These are phyloP conservation scores for Mrakia blollopis DNA, from an alignment of 768 basidiomycete genomes.

Conservation along the genomic window DNA sequence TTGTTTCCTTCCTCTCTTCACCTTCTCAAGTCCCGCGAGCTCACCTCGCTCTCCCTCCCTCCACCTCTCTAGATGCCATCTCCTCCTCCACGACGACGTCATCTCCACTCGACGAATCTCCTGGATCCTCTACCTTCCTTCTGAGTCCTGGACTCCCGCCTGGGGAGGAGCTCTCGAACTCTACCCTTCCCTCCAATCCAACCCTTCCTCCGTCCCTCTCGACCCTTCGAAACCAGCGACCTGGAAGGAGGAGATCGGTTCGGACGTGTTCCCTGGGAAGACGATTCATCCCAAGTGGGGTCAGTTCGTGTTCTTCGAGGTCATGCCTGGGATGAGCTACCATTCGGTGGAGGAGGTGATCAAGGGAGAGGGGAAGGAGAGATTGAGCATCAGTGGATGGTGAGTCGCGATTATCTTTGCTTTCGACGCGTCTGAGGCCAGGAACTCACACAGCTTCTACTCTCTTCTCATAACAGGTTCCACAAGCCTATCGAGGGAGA, in stretches of 20 bases:
- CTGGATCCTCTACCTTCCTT: slow-evolving; percentile 93
- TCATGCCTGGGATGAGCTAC: slow-evolving; percentile 93
- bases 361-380: slow-evolving; percentile 67
- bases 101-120: slow-evolving; percentile 90
- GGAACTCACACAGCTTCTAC: neutral
- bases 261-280: slow-evolving; percentile 27
- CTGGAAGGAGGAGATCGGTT: slow-evolving; percentile 30
- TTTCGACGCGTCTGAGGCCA: neutral
- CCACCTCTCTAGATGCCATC: slow-evolving; percentile 47
- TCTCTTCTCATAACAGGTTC: slow-evolving; percentile 51
- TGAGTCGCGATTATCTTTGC: slow-evolving; percentile 31
- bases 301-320: slow-evolving; percentile 52
- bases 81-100: slow-evolving; percentile 97
- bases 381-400: slow-evolving; percentile 92
- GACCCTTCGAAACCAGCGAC: slow-evolving; percentile 45
- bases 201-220: slow-evolving; percentile 52
- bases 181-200: slow-evolving; percentile 56
- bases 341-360: slow-evolving; percentile 96
- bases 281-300: slow-evolving; percentile 42
- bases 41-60: neutral
- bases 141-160: slow-evolving; percentile 67
- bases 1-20: slow-evolving; percentile 45
- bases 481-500: slow-evolving; percentile 87
- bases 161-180: slow-evolving; percentile 94
- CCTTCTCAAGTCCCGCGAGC: neutral